Percentiles rank a stretch among this genome's conserved stretches.
Conservation (phyloP, 2,329 filamentous ascomycete genomes). For the Orbilia quercus region DNA sequence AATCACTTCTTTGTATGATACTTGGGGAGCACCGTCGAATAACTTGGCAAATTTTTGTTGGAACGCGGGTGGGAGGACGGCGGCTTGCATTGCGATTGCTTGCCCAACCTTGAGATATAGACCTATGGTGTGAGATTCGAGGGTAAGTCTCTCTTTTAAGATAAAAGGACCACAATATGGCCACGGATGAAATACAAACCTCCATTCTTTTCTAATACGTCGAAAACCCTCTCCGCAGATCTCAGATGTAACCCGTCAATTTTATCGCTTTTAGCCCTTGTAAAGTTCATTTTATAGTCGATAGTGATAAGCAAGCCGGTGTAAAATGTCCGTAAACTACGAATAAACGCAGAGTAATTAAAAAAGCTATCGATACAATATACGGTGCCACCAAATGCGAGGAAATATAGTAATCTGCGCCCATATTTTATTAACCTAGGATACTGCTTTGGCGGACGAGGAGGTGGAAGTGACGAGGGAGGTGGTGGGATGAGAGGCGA, state of each 20-base stretch:
- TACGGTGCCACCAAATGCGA: conserved; percentile 70
- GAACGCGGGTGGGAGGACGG: conserved; percentile 90
- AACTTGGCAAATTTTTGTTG: conserved; percentile 95
- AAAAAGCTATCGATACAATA: conserved; percentile 78
- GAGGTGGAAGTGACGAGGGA: conserved; percentile 79
- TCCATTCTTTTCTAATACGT: conserved; percentile 85
- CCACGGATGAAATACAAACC: conserved; percentile 64
- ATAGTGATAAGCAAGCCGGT: conserved; percentile 82
- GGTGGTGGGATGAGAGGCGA: conserved; percentile 79
- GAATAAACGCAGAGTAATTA: conserved; percentile 81
- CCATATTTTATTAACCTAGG: conserved; percentile 77
- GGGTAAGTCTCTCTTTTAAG: not conserved
- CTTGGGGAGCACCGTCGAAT: conserved; percentile 98
- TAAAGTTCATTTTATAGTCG: conserved; percentile 98
- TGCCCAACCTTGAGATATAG: conserved; percentile 98
- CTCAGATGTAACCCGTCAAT: conserved; percentile 77
- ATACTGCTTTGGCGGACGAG: conserved; percentile 75
- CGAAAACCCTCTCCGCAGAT: conserved; percentile 83
- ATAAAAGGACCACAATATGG: not conserved
- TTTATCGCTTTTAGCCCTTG: conserved; percentile 67
- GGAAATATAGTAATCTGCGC: conserved; percentile 76
- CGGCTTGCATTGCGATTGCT: conserved; percentile 97
- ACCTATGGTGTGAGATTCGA: not conserved
- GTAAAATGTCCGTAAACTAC: conserved; percentile 83
- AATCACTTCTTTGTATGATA: conserved; percentile 85